Evolutionary conservation across 306 rosid genomes (phyloP).

Genomic region (Quercus parvula): DNA sequence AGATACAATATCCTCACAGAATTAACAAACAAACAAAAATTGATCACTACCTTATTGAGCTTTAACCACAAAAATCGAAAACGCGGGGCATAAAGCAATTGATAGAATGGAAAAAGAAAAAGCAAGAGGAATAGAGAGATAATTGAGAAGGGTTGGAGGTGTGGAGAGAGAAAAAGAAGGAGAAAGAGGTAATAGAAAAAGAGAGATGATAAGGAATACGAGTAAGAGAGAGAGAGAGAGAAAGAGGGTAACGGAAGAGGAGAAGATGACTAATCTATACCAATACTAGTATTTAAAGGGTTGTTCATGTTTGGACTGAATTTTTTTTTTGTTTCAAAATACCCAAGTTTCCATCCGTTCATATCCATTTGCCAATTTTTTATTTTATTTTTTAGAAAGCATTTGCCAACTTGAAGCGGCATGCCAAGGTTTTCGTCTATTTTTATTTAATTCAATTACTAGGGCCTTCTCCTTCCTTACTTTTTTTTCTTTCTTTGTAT

Average conservation of each 20-base stretch:
- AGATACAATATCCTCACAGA: neutral
- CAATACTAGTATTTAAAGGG: no score
- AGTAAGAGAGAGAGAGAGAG: slow-evolving; percentile 30
- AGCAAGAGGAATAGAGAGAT: neutral
- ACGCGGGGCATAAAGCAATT: neutral
- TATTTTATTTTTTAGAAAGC: no score
- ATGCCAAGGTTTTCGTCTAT: no score
- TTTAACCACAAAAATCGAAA: slow-evolving; percentile 3
- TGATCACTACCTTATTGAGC: slow-evolving; percentile 27
- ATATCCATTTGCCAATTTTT: no score
- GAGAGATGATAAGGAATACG: slow-evolving; percentile 16
- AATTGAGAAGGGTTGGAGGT: neutral
- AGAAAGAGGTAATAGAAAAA: slow-evolving; percentile 13
- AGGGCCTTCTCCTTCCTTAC: no score
- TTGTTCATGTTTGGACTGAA: no score
- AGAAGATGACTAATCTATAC: slow-evolving; percentile 20
- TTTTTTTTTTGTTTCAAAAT: no score
- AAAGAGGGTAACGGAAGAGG: slow-evolving; percentile 32
- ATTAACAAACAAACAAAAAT: neutral
- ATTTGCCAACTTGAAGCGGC: no score
- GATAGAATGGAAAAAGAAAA: neutral
- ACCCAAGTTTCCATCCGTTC: no score
- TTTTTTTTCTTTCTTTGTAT: no score
- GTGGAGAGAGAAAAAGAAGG: neutral
- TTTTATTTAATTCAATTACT: no score